A percentile compares a stretch with the other conserved stretches of the same genome.
Conservation (phyloP, 2,329 filamentous ascomycete species). For the Rutstroemia sp. region DNA sequence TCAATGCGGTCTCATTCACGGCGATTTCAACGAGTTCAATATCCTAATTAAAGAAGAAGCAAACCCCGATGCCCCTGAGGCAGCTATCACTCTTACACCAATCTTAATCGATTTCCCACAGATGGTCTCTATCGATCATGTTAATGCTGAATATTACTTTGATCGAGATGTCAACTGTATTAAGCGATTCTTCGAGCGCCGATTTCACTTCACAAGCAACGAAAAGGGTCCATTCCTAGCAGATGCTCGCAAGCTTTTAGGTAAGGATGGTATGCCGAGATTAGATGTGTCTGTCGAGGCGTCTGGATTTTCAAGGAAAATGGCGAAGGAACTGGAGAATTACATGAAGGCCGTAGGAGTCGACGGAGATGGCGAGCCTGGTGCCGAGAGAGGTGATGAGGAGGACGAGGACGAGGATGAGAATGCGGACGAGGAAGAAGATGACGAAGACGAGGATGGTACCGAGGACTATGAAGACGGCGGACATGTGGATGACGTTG, state of each 20-base stretch:
- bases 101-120: constrained; percentile 97
- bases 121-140: constrained; percentile 92
- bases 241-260: constrained; percentile 69
- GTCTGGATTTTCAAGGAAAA: constrained; percentile 93
- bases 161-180: constrained; percentile 93
- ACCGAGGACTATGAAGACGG: background rate
- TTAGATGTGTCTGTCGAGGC: constrained; percentile 86
- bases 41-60: constrained; percentile 78
- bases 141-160: constrained; percentile 95
- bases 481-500: background rate
- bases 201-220: constrained; percentile 81
- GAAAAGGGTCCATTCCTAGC: constrained; percentile 78
- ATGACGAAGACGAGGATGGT: constrained; percentile 29
- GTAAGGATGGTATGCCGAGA: constrained; percentile 56
- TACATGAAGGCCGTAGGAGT: constrained; percentile 72
- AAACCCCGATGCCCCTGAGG: constrained; percentile 32
- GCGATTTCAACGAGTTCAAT: constrained; percentile 99
- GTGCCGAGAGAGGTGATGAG: constrained; percentile 27
- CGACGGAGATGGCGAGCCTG: constrained; percentile 35
- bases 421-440: constrained; percentile 25
- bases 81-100: constrained; percentile 55
- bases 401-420: constrained; percentile 33
- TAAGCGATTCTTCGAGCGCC: constrained; percentile 84
- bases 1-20: constrained; percentile 84
- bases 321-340: constrained; percentile 85